These are phyloP conservation scores for Diaporthe velutina DNA, from an alignment of 2,329 filamentous ascomycete species.

Conservation along the genomic window DNA sequence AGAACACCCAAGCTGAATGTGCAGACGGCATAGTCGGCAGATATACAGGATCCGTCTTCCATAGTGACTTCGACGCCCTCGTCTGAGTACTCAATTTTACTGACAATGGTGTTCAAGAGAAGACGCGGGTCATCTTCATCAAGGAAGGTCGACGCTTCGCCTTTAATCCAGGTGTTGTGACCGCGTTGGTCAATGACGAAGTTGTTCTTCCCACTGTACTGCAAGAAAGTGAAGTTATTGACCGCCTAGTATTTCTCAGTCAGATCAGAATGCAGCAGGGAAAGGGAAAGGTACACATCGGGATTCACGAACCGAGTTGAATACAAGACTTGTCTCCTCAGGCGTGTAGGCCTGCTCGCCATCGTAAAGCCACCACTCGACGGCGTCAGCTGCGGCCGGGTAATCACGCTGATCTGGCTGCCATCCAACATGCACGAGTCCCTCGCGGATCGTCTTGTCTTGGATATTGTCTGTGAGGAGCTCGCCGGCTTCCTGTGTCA, in stretches of 20 bases:
- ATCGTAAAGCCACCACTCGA: constrained; percentile 10
- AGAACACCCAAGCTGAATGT: constrained; percentile 9
- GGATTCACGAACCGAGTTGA: not conserved
- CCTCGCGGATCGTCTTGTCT: not conserved
- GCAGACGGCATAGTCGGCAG: constrained; percentile 12
- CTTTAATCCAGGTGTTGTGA: constrained; percentile 8
- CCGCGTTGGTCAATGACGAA: constrained; percentile 5
- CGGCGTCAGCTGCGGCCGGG: not conserved
- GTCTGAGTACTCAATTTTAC: not conserved
- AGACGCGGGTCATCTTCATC: not conserved
- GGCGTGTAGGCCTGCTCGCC: constrained; percentile 1
- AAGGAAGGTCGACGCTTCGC: not conserved
- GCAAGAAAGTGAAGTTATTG: constrained; percentile 1
- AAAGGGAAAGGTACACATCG: too few species aligned
- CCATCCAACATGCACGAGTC: not conserved
- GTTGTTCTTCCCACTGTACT: constrained; percentile 9
- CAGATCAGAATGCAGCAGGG: not conserved
- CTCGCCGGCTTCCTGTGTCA: not conserved
- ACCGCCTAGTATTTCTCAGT: not conserved
- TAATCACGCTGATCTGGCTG: constrained; percentile 4
- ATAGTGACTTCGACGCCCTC: not conserved
- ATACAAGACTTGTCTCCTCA: constrained; percentile 8
- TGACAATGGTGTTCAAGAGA: not conserved
- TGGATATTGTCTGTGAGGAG: not conserved
- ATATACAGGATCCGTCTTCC: not conserved